Conservation (phyloP, 2,329 filamentous ascomycete species). For the Fusarium circinatum region DNA sequence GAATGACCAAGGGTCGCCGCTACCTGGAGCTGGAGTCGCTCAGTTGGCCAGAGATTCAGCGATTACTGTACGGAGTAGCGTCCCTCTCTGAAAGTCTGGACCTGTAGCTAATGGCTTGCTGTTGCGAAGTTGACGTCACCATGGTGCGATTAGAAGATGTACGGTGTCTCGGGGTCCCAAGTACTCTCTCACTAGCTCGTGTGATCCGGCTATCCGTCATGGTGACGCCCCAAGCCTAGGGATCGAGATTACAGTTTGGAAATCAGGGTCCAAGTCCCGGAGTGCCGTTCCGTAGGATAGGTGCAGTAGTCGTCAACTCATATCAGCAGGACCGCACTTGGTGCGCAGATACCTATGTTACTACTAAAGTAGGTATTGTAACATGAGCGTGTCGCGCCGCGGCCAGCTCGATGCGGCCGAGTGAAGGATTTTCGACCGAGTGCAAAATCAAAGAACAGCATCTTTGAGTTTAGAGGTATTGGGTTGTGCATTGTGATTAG, state of each 20-base stretch:
- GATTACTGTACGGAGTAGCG: not conserved
- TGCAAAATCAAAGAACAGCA: not conserved
- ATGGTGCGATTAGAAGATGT: conserved; percentile 37
- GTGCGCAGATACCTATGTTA: not conserved
- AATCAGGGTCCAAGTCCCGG: conserved; percentile 46
- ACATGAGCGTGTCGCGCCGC: conserved; percentile 1
- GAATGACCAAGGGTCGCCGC: conserved; percentile 2
- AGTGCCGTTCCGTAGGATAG: conserved; percentile 28
- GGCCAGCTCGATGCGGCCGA: conserved; percentile 23
- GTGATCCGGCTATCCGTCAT: conserved; percentile 39
- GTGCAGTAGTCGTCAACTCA: conserved; percentile 18
- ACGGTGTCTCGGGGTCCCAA: conserved; percentile 35
- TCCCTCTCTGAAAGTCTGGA: conserved; percentile 14
- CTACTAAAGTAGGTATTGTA: not conserved
- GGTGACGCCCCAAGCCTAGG: conserved; percentile 35
- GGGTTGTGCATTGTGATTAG: not conserved
- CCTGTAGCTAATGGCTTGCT: conserved; percentile 23
- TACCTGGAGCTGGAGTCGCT: conserved; percentile 15
- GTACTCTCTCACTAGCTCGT: conserved; percentile 20
- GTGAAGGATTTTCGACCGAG: conserved; percentile 1
- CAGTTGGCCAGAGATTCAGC: not conserved
- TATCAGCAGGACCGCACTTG: not conserved
- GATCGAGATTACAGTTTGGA: conserved; percentile 48
- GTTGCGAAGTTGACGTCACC: conserved; percentile 42
- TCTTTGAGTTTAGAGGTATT: not conserved